Base-by-base conservation (phyloP, 2,329 filamentous ascomycete genomes). In the Hymenoscyphus repandus region DNA sequence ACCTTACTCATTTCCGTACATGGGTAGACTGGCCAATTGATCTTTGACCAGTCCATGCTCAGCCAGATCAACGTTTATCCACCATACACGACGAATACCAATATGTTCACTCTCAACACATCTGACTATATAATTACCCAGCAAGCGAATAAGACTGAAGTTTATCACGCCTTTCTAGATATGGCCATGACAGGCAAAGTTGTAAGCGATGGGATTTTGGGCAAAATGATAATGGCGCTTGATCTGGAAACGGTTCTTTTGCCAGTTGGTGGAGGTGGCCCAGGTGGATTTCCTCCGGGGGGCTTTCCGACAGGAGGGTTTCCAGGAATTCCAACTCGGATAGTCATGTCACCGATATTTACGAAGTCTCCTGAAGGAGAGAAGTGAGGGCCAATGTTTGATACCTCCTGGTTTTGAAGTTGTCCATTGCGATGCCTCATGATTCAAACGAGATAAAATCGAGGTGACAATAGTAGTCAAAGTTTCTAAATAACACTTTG, bases 21-120 rank as follows among this genome's bases (percentile, higher is more conserved):
- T 52, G 74, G 34, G 15, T 76, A 86, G 67, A 73, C 85, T 37
- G 82, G 82, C 27, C 82, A 86, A 64, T 64, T 82, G 51, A 85
- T 82, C 72, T 81, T 82, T 62, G 79, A 85, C 64, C 77, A 85
- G 64, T 70, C 73, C 56, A 74, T 86, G 13, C 74, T 82, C 56
- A 59, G 60, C 17, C 58, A 70, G 38, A 78, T 84, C 49, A 75
- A 81, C 56, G 65, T 65, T 10, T 69, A 67, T 0, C 54, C 63
- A 1, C 76, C 78, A 1, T 79, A 79, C 64, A 64, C 53, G 6
- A 64, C 64, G 52, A 79, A 79, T 66, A 72, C 64, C 0, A 70
- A 76, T 55, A 48, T 57, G 0, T 47, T 75, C 18, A 82, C 74
- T 5, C 63, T 60, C 39, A 81, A 82, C 58, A 64, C 67, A 5